These are phyloP conservation scores for Termitomyces titanicus DNA, from an alignment of 768 basidiomycete genomes.

Conservation along the genomic window DNA sequence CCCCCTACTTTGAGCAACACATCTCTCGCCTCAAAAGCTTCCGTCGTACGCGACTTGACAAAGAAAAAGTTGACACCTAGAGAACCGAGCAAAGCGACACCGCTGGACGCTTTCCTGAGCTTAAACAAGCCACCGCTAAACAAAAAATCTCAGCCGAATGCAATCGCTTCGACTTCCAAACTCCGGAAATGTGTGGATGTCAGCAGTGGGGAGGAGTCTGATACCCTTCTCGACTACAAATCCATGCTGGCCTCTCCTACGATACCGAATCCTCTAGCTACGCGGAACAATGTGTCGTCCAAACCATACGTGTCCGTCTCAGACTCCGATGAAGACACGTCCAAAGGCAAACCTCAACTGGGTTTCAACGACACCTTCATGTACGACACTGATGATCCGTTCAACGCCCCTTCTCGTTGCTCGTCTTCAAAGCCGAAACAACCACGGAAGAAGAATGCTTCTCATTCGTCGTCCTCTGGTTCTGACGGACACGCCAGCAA, in stretches of 20 bases:
- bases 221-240: not conserved
- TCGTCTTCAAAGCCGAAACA: not conserved
- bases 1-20: not conserved
- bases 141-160: not conserved
- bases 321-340: slow-evolving; percentile 10
- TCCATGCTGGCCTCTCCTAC: slow-evolving; percentile 6
- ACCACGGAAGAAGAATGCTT: slow-evolving; percentile 1
- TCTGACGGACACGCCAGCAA: slow-evolving; percentile 9
- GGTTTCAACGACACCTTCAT: slow-evolving; percentile 6
- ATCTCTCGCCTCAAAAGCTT: not conserved
- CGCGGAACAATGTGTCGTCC: not conserved
- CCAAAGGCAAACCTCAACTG: not conserved
- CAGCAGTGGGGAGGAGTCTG: slow-evolving; percentile 4
- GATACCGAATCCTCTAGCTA: slow-evolving; percentile 8
- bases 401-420: not conserved
- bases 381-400: slow-evolving; percentile 13
- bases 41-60: slow-evolving; percentile 4
- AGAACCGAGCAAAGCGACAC: not conserved
- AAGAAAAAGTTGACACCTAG: slow-evolving; percentile 1
- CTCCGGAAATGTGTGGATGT: not conserved
- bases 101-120: not conserved
- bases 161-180: not conserved
- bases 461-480: slow-evolving; percentile 15
- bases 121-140: not conserved
- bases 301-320: slow-evolving; percentile 5